These are phyloP conservation scores for Macrolepiota fuliginosa DNA, from an alignment of 768 basidiomycete species.

Conservation along the genomic window DNA sequence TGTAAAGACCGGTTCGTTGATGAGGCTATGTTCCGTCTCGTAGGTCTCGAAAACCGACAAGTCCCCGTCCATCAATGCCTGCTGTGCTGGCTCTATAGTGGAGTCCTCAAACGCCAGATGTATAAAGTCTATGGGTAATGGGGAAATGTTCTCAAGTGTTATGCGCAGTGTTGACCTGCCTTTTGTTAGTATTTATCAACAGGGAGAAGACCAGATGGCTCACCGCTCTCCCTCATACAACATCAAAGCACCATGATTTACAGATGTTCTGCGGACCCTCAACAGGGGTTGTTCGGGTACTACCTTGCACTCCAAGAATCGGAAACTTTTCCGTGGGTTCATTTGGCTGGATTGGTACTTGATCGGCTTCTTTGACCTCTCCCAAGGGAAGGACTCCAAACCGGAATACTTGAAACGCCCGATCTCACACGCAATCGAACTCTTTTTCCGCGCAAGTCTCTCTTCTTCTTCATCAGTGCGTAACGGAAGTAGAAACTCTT, in stretches of 20 bases:
- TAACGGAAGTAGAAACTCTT: slow-evolving; percentile 76
- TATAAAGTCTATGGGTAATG: slow-evolving; percentile 80
- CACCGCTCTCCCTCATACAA: slow-evolving; percentile 93
- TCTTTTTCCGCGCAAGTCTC: slow-evolving; percentile 51
- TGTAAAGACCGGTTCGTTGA: slow-evolving; percentile 75
- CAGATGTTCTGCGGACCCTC: slow-evolving; percentile 81
- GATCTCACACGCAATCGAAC: slow-evolving; percentile 59
- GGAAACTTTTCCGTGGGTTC: slow-evolving; percentile 28
- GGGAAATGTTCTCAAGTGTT: slow-evolving; percentile 87
- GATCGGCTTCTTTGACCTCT: slow-evolving; percentile 40
- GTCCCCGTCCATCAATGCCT: slow-evolving; percentile 75
- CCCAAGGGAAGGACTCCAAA: slow-evolving; percentile 67
- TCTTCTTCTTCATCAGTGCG: slow-evolving; percentile 71
- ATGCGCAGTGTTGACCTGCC: slow-evolving; percentile 78
- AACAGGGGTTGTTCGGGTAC: slow-evolving; percentile 86
- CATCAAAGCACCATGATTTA: slow-evolving; percentile 94
- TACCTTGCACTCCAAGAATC: slow-evolving; percentile 79
- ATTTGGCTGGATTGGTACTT: slow-evolving; percentile 34
- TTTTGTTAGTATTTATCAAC: slow-evolving; percentile 11
- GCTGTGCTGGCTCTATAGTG: slow-evolving; percentile 73
- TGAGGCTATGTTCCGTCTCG: slow-evolving; percentile 83
- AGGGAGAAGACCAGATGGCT: slow-evolving; percentile 21
- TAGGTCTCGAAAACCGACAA: slow-evolving; percentile 84
- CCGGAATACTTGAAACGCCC: slow-evolving; percentile 75
- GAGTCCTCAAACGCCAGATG: slow-evolving; percentile 90